Conservation (phyloP, 352 stramenopile genomes). For the Phytophthora crassamura region DNA sequence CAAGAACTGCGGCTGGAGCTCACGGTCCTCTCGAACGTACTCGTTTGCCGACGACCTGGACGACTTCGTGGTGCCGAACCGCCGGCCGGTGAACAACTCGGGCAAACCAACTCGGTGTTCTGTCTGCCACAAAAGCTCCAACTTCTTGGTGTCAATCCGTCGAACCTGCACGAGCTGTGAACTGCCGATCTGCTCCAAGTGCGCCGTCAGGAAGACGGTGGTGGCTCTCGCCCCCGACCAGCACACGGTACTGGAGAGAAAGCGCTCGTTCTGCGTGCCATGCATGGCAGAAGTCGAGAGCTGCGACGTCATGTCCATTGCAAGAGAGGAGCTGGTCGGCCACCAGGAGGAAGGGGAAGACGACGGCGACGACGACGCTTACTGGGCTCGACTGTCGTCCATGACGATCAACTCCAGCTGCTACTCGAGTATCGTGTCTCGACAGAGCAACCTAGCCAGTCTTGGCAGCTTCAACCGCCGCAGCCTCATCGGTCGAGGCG, state of each 20-base stretch:
- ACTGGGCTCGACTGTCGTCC: conserved; percentile 36
- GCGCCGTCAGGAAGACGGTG: conserved; percentile 43
- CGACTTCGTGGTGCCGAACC: conserved; percentile 31
- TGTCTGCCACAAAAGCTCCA: conserved; percentile 34
- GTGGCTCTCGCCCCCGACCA: conserved; percentile 45
- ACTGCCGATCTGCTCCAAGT: conserved; percentile 44
- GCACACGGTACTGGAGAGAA: conserved; percentile 39
- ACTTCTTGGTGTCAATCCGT: conserved; percentile 35
- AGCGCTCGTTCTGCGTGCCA: conserved; percentile 42
- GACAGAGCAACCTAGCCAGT: conserved; percentile 33
- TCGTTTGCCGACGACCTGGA: conserved; percentile 42
- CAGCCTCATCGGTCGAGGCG: conserved; percentile 22
- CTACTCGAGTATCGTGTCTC: conserved; percentile 33
- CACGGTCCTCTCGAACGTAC: conserved; percentile 34
- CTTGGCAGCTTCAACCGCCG: conserved; percentile 27
- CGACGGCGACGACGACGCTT: conserved; percentile 22
- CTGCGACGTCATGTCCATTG: conserved; percentile 37
- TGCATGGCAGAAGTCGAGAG: conserved; percentile 36
- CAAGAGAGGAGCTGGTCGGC: conserved; percentile 40
- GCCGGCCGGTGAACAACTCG: conserved; percentile 1
- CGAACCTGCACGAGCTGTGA: conserved; percentile 41
- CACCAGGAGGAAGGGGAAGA: conserved; percentile 30
- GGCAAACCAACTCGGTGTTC: conserved; percentile 19
- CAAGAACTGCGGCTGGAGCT: conserved; percentile 42
- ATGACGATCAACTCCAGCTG: conserved; percentile 38